Evolutionary conservation across 2,329 filamentous ascomycete species (phyloP).

Genomic region (Neofusicoccum cordaticola): DNA sequence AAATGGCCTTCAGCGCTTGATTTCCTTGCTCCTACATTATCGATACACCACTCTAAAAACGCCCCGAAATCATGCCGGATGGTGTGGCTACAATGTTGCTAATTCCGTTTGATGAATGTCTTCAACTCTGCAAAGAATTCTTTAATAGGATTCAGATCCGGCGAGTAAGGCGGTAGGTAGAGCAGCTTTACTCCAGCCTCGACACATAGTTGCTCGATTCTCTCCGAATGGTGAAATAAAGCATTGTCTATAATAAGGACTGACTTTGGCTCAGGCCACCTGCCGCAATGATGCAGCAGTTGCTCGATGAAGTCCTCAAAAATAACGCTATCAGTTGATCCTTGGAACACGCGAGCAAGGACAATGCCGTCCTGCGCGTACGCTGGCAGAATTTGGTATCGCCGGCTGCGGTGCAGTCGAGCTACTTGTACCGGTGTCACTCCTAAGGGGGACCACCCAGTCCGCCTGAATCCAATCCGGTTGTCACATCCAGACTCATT

Average conservation of each 20-base stretch:
- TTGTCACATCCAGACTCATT: no score
- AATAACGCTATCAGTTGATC: no score
- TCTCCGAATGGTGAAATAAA: constrained; percentile 15
- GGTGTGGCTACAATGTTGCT: constrained; percentile 23
- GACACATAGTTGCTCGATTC: constrained; percentile 30
- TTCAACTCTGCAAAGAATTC: constrained; percentile 40
- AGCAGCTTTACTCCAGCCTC: constrained; percentile 32
- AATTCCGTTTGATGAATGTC: constrained; percentile 32
- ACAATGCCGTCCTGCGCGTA: no score
- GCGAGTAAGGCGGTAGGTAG: constrained; percentile 37
- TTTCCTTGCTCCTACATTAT: constrained; percentile 24
- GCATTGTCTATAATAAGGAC: no score
- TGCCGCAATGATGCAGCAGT: constrained; percentile 30
- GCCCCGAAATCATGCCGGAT: constrained; percentile 25
- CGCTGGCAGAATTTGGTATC: no score
- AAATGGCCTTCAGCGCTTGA: constrained; percentile 28
- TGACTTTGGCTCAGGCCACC: constrained; percentile 32
- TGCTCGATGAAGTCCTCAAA: constrained; percentile 22
- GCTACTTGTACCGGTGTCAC: no score
- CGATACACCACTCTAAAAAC: constrained; percentile 31
- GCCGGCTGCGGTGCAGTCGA: no score
- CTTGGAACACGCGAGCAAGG: no score
- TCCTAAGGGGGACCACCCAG: no score
- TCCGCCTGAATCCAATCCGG: no score
- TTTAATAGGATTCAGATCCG: constrained; percentile 38